Evolutionary conservation across 768 basidiomycete genomes (phyloP).

Genomic region (Candolleomyces efflorescens): DNA sequence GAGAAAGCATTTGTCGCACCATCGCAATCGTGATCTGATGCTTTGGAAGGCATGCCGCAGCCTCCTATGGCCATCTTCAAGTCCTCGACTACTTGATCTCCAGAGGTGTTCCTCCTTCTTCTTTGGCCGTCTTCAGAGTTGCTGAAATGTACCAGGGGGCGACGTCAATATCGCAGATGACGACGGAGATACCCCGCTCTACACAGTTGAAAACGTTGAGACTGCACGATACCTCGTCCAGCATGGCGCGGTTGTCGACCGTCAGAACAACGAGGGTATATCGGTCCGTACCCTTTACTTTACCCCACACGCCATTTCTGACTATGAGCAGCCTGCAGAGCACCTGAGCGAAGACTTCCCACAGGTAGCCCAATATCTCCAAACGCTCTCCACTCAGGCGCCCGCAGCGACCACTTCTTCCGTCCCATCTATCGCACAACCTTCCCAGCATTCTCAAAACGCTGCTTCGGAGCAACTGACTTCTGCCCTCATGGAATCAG

Average conservation of each 20-base stretch:
- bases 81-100: conserved; percentile 76
- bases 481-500: conserved; percentile 56
- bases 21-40: conserved; percentile 12
- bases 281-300: conserved; percentile 49
- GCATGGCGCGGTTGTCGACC: conserved; percentile 64
- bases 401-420: conserved; percentile 18
- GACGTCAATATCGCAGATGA: conserved; percentile 82
- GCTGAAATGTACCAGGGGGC: conserved; percentile 49
- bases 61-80: conserved; percentile 81
- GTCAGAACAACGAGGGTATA: conserved; percentile 66
- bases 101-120: conserved; percentile 39
- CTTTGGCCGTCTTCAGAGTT: conserved; percentile 4
- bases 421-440: conserved; percentile 20
- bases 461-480: conserved; percentile 68
- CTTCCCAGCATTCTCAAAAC: conserved; percentile 68
- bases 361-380: conserved; percentile 58
- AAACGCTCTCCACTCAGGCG: conserved; percentile 29
- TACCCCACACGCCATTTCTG: conserved; percentile 6
- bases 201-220: conserved; percentile 79
- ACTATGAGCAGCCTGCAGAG: conserved; percentile 53
- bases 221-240: conserved; percentile 77
- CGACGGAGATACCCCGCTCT: conserved; percentile 91
- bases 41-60: conserved; percentile 80
- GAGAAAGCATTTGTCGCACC: conserved; percentile 16
- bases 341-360: conserved; percentile 71